Evolutionary conservation across 2,329 filamentous ascomycete genomes (phyloP).

Genomic region (Phaeosphaeria sp.): DNA sequence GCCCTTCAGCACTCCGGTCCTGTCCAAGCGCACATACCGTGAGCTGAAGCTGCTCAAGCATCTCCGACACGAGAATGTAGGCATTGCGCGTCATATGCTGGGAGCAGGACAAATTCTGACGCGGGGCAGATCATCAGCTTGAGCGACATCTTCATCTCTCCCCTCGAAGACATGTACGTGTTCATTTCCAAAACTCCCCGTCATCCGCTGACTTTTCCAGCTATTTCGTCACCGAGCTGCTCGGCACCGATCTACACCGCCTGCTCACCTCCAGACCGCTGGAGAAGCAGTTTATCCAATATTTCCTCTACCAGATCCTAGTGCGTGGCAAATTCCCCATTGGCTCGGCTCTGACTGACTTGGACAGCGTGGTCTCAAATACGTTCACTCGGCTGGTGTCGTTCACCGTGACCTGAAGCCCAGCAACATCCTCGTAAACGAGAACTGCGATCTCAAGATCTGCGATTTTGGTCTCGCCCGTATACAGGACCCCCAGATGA

Average conservation of each 20-base stretch:
- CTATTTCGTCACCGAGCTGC: constrained; percentile 97
- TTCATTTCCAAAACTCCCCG: neutral
- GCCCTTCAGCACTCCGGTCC: constrained; percentile 97
- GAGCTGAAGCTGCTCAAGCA: constrained; percentile 98
- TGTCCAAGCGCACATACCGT: constrained; percentile 96
- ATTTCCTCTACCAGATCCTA: constrained; percentile 99
- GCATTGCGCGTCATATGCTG: constrained; percentile 23
- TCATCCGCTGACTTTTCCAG: constrained; percentile 56
- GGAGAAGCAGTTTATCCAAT: constrained; percentile 99
- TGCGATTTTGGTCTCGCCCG: constrained; percentile 98
- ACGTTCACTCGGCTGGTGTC: constrained; percentile 97
- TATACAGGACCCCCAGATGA: constrained; percentile 99
- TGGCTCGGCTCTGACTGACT: constrained; percentile 55
- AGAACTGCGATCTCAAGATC: constrained; percentile 99
- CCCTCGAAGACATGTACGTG: constrained; percentile 93
- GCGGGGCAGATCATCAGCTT: constrained; percentile 80
- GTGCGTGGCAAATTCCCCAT: constrained; percentile 68
- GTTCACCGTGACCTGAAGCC: constrained; percentile 98
- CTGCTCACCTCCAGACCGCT: constrained; percentile 93
- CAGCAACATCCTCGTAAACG: constrained; percentile 98
- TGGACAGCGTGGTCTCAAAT: constrained; percentile 88
- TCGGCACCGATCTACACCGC: constrained; percentile 95
- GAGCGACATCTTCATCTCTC: constrained; percentile 99
- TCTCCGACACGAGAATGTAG: constrained; percentile 92
- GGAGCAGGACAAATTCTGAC: constrained; percentile 21